These are phyloP conservation scores for Hyaloperonospora brassicae DNA, from an alignment of 352 stramenopile species.

Conservation along the genomic window DNA sequence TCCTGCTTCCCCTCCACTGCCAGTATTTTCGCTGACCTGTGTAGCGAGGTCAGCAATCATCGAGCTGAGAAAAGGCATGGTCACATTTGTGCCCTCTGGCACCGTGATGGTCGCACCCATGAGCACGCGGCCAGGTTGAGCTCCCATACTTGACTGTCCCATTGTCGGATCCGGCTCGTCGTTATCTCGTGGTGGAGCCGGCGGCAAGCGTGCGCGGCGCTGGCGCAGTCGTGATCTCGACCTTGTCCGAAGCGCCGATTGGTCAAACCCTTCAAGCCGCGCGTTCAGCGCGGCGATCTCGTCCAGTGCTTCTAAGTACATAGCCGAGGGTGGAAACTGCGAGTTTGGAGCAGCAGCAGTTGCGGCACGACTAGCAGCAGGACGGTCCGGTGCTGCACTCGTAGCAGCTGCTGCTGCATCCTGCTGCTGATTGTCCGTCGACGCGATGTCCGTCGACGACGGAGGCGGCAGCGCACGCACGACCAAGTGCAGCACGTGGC, in stretches of 20 bases:
- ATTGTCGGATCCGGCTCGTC: conserved; percentile 65
- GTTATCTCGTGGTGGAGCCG: conserved; percentile 33
- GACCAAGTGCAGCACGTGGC: conserved; percentile 76
- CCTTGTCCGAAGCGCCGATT: conserved; percentile 8
- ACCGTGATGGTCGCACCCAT: conserved; percentile 75
- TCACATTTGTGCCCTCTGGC: conserved; percentile 50
- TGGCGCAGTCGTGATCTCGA: conserved; percentile 13
- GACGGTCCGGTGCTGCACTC: conserved; percentile 1
- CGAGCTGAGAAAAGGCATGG: conserved; percentile 77
- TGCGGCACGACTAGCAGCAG: neutral
- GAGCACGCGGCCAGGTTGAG: conserved; percentile 33
- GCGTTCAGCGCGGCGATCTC: conserved; percentile 10
- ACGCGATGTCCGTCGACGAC: conserved; percentile 19
- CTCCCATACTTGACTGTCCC: conserved; percentile 4
- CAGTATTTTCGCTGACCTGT: conserved; percentile 26
- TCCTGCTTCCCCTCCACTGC: conserved; percentile 8
- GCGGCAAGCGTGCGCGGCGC: conserved; percentile 6
- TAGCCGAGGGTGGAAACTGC: conserved; percentile 1
- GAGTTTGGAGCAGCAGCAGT: neutral
- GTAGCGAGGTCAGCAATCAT: conserved; percentile 77
- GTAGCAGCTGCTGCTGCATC: neutral
- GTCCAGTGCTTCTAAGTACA: neutral
- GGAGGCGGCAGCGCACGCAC: conserved; percentile 42
- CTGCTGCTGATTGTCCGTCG: conserved; percentile 15
- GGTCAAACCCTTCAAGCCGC: conserved; percentile 13